These are phyloP conservation scores for Penicillium chermesinum DNA, from an alignment of 495 filamentous ascomycete species.

Conservation along the genomic window DNA sequence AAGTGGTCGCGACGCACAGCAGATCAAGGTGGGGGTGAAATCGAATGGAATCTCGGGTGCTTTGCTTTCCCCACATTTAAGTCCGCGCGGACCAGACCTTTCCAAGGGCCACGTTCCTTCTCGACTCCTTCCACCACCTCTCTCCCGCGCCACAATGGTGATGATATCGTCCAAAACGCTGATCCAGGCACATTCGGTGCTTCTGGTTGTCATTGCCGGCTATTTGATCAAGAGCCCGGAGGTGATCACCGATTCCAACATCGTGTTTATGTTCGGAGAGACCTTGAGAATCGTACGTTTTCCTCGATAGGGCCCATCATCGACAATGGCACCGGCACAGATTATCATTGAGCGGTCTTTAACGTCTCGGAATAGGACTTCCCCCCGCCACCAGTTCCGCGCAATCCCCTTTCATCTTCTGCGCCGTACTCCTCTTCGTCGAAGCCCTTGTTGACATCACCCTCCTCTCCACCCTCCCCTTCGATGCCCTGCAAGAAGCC, in stretches of 20 bases:
- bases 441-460: constrained; percentile 69
- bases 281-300: constrained; percentile 67
- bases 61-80: neutral
- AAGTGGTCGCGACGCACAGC: neutral
- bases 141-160: constrained; percentile 52
- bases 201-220: constrained; percentile 75
- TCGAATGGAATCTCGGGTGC: neutral
- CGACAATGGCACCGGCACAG: too few relatives aligned
- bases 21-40: neutral
- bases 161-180: constrained; percentile 71
- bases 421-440: constrained; percentile 61
- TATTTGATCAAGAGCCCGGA: constrained; percentile 72
- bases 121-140: neutral
- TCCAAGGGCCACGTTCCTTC: constrained; percentile 4
- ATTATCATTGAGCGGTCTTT: too few relatives aligned
- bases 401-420: constrained; percentile 61
- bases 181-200: constrained; percentile 71
- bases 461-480: constrained; percentile 52
- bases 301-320: too few relatives aligned
- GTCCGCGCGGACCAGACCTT: neutral
- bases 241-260: constrained; percentile 67
- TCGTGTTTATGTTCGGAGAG: constrained; percentile 81
- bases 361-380: constrained; percentile 29
- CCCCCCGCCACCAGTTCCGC: constrained; percentile 56
- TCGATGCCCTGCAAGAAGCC: constrained; percentile 35